These are phyloP conservation scores for Kodamaea sp. DNA, from an alignment of 1,139 yeast species.

Conservation along the genomic window DNA sequence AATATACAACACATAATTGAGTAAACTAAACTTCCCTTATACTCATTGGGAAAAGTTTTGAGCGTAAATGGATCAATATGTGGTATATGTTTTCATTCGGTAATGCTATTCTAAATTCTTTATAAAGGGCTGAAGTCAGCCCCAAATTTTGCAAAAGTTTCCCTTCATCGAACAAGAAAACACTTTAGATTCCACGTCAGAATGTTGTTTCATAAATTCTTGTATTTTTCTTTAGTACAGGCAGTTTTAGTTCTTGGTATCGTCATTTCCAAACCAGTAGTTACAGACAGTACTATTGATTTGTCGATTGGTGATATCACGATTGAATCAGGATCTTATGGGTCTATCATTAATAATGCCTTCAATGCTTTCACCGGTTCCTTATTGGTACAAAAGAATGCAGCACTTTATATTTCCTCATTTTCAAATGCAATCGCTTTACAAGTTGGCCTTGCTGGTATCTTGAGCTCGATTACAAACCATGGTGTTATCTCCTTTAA, in stretches of 20 bases:
- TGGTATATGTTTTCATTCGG: too few relatives aligned
- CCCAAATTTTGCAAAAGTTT: too few relatives aligned
- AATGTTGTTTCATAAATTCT: background rate
- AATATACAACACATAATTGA: too few relatives aligned
- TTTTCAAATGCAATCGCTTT: slow-evolving; percentile 8
- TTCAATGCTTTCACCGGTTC: slow-evolving; percentile 10
- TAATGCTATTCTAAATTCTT: too few relatives aligned
- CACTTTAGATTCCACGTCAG: too few relatives aligned
- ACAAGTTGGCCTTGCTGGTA: slow-evolving; percentile 9
- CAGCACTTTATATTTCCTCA: slow-evolving; percentile 13
- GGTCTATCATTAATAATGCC: slow-evolving; percentile 14
- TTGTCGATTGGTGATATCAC: slow-evolving; percentile 10
- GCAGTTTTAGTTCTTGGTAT: background rate
- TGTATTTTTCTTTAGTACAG: background rate
- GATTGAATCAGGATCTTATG: slow-evolving; percentile 12
- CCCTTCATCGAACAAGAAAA: too few relatives aligned
- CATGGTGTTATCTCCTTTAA: slow-evolving; percentile 13
- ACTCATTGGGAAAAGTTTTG: too few relatives aligned
- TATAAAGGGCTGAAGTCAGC: too few relatives aligned
- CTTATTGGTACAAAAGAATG: slow-evolving; percentile 11
- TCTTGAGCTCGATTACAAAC: slow-evolving; percentile 9
- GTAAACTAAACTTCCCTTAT: too few relatives aligned
- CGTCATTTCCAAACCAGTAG: slow-evolving; percentile 6
- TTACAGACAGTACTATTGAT: slow-evolving; percentile 9
- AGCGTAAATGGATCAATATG: too few relatives aligned